Base-by-base conservation (phyloP, 371 early-diverging fungal species). In the Apophysomyces trapeziformis region DNA sequence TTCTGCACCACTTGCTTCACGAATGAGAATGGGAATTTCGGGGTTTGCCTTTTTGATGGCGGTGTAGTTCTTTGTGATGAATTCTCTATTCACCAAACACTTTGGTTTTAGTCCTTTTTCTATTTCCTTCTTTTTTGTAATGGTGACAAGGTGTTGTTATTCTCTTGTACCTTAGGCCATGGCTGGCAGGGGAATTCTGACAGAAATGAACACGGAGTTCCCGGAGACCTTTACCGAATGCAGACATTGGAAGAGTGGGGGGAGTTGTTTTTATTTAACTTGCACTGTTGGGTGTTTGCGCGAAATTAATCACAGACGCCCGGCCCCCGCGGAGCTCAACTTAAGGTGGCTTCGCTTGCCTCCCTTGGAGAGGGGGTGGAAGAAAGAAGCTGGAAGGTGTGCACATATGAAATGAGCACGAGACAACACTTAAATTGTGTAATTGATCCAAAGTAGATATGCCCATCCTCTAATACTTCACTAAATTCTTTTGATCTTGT, bases 161-260 rank as follows among this genome's bases (percentile, higher is more conserved):
- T 21, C 18, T 36, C 41, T 46, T 58, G 78, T 87, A 94, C 95
- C 95, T 89, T 67, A 94, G 74, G 59, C 95, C 95, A 66, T 86
- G 85, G 84, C 93, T 93, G 47, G 91, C 89, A 60, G 92, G 83
- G n/a, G 89, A 88, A 16, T 87, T 90, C 79, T 93, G 95, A 77
- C 93, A 93, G 77, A 93, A 86, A 78, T 96, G 97, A 61, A 96
- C 86, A 69, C 97, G 92, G 46, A 96, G 87, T 76, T 96, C 97
- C 77, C 90, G 90, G 57, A 96, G 80, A 70, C 85, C 81, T 72
- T 89, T 90, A 65, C 86, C 63, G 69, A 89, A 76, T 68, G 54
- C 54, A 50, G 54, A 50, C 54, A 50, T 50, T 50, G 21, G 16
- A 50, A 50, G 54, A 50, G 54, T 50, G 54, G 54, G 54, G 54